Conservation (phyloP, 495 filamentous ascomycete genomes). For the Aspergillus indologenus region DNA sequence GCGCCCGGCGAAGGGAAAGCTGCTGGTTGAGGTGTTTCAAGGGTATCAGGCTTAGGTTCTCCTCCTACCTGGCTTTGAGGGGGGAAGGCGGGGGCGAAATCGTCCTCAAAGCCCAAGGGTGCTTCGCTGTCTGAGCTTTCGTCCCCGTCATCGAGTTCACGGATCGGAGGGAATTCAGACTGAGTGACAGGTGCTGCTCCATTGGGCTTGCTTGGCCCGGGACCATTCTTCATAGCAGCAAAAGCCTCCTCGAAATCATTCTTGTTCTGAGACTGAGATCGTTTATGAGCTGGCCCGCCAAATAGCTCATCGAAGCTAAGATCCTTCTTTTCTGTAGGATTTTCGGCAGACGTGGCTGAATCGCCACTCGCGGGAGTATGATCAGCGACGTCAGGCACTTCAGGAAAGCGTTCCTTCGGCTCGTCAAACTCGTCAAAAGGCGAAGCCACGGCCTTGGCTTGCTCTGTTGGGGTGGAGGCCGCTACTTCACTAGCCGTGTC, state of each 20-base stretch:
- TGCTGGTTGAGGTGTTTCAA: conserved; percentile 40
- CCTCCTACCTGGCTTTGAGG: conserved; percentile 34
- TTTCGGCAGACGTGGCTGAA: conserved; percentile 22
- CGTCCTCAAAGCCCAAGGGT: conserved; percentile 78
- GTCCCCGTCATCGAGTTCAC: conserved; percentile 74
- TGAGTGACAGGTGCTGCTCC: conserved; percentile 32
- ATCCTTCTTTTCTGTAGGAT: conserved; percentile 29
- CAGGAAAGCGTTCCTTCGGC: conserved; percentile 27
- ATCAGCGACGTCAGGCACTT: conserved; percentile 23
- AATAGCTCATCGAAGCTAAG: conserved; percentile 52
- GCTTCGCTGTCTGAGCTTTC: conserved; percentile 73
- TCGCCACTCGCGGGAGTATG: conserved; percentile 17
- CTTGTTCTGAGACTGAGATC: conserved; percentile 57
- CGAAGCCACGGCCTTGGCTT: conserved; percentile 15
- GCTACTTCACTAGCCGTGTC: conserved; percentile 39
- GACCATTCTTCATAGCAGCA: conserved; percentile 37
- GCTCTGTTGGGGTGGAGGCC: conserved; percentile 22
- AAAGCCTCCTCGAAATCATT: conserved; percentile 50
- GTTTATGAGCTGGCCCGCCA: conserved; percentile 51
- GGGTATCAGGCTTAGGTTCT: conserved; percentile 20
- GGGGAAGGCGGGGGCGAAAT: conserved; percentile 76
- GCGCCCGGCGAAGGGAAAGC: conserved; percentile 40
- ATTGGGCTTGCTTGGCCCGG: conserved; percentile 22
- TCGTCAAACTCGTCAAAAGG: conserved; percentile 46
- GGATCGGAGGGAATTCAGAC: conserved; percentile 90